These are phyloP conservation scores for Wickerhamomyces alni DNA, from an alignment of 805 yeast species.

Conservation along the genomic window DNA sequence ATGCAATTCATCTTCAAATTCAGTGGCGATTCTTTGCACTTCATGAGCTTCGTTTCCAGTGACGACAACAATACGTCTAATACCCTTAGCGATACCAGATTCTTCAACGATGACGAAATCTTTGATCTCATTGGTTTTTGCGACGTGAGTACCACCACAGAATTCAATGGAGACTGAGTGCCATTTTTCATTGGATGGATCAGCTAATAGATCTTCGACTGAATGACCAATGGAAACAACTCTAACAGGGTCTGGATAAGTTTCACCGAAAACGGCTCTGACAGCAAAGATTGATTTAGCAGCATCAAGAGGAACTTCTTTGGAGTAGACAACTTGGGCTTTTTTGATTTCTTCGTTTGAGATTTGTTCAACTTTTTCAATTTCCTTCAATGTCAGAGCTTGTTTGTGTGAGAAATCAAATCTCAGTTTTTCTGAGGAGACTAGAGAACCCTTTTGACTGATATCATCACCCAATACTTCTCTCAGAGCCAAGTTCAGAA, in stretches of 20 bases:
- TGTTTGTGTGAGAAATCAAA: constrained; percentile 95
- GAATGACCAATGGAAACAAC: constrained; percentile 94
- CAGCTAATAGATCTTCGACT: constrained; percentile 68
- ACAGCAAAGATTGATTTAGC: constrained; percentile 80
- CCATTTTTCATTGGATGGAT: constrained; percentile 77
- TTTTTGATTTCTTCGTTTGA: constrained; percentile 66
- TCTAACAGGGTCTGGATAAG: constrained; percentile 98
- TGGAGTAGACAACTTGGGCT: constrained; percentile 68
- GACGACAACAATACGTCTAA: constrained; percentile 95
- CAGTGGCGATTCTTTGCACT: constrained; percentile 79
- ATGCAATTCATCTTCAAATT: constrained; percentile 56
- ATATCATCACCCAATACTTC: constrained; percentile 81
- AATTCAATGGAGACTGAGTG: constrained; percentile 76
- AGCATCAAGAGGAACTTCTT: constrained; percentile 68
- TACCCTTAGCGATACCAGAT: constrained; percentile 97
- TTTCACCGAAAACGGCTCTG: constrained; percentile 98
- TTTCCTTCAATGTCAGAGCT: constrained; percentile 66
- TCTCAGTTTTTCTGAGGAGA: constrained; percentile 90
- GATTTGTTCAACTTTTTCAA: constrained; percentile 69
- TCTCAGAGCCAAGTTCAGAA: constrained; percentile 83
- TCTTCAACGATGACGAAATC: constrained; percentile 89
- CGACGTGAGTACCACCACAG: constrained; percentile 99
- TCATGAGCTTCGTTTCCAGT: constrained; percentile 88
- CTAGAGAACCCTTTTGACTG: constrained; percentile 96
- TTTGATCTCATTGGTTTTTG: constrained; percentile 87